Evolutionary conservation across 208 protist genomes (phyloP).

Genomic region (Acanthamoeba rhysodes): DNA sequence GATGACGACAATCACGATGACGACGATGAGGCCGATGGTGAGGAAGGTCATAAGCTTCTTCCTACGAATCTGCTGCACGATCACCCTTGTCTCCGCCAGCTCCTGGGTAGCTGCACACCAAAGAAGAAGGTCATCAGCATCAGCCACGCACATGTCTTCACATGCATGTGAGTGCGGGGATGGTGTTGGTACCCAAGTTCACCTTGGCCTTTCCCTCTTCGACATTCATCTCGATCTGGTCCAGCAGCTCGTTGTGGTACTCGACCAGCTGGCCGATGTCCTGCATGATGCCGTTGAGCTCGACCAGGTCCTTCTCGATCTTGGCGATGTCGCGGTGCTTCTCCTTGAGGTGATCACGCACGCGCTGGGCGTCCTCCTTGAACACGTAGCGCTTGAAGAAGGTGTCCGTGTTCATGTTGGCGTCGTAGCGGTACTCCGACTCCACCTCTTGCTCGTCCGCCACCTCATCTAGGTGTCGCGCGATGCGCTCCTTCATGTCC

Average conservation of each 20-base stretch:
- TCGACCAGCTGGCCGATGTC: slow-evolving; percentile 36
- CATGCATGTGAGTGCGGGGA: background rate
- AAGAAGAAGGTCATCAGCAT: background rate
- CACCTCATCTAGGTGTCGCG: slow-evolving; percentile 16
- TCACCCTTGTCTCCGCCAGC: background rate
- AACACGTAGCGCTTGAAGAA: slow-evolving; percentile 71
- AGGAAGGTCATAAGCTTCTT: slow-evolving; percentile 61
- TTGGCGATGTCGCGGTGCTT: slow-evolving; percentile 41
- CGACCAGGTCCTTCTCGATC: slow-evolving; percentile 29
- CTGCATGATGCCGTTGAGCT: slow-evolving; percentile 61
- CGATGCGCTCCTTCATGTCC: background rate
- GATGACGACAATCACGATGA: slow-evolving; percentile 38
- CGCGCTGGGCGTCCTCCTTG: slow-evolving; percentile 61
- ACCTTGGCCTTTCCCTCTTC: slow-evolving; percentile 61
- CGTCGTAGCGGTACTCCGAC: slow-evolving; percentile 17
- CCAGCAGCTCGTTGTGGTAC: slow-evolving; percentile 40
- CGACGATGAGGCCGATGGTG: slow-evolving; percentile 46
- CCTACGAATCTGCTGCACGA: slow-evolving; percentile 12
- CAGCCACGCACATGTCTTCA: background rate
- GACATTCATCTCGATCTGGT: slow-evolving; percentile 60
- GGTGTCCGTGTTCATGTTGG: slow-evolving; percentile 36
- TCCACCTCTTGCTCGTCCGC: slow-evolving; percentile 41
- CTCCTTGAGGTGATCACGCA: slow-evolving; percentile 29
- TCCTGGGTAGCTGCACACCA: background rate
- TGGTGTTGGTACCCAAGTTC: background rate